Conservation (phyloP, 768 basidiomycete genomes). For the Lentinus tigrinus region DNA sequence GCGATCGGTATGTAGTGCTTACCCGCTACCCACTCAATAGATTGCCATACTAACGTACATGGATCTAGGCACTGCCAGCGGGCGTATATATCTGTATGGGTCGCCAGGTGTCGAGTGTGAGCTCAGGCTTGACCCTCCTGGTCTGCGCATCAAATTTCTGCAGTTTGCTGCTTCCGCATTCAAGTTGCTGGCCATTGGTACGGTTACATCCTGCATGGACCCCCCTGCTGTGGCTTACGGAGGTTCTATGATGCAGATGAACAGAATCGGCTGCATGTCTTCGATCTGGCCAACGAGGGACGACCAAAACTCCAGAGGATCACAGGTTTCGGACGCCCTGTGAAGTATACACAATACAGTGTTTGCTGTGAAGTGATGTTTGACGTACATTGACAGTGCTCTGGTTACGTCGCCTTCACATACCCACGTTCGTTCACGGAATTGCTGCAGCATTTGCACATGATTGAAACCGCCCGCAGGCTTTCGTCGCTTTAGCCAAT, state of each 20-base stretch:
- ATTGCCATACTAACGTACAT: not conserved
- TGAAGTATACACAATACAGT: conserved; percentile 32
- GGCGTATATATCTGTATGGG: conserved; percentile 66
- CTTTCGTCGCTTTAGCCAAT: conserved; percentile 49
- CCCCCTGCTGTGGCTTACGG: not conserved
- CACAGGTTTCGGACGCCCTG: conserved; percentile 45
- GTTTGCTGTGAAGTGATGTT: not conserved
- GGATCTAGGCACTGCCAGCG: conserved; percentile 58
- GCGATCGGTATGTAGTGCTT: conserved; percentile 49
- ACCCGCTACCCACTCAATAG: not conserved
- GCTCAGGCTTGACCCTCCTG: conserved; percentile 43
- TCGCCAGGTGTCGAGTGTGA: conserved; percentile 59
- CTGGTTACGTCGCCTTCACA: conserved; percentile 67
- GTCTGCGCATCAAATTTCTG: conserved; percentile 53
- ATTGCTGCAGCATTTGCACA: not conserved
- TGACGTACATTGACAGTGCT: conserved; percentile 35
- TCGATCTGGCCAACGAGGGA: conserved; percentile 54
- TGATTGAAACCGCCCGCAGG: conserved; percentile 23
- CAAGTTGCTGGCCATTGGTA: conserved; percentile 64
- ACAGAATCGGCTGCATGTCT: conserved; percentile 54
- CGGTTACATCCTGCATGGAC: conserved; percentile 14
- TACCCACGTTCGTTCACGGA: conserved; percentile 54
- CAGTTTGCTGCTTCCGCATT: conserved; percentile 56
- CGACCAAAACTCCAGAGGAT: conserved; percentile 52
- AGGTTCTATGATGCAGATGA: conserved; percentile 37